Percentiles rank a stretch among this genome's conserved stretches.
Conservation (phyloP, 306 rosid species). For the Prunus padus region DNA sequence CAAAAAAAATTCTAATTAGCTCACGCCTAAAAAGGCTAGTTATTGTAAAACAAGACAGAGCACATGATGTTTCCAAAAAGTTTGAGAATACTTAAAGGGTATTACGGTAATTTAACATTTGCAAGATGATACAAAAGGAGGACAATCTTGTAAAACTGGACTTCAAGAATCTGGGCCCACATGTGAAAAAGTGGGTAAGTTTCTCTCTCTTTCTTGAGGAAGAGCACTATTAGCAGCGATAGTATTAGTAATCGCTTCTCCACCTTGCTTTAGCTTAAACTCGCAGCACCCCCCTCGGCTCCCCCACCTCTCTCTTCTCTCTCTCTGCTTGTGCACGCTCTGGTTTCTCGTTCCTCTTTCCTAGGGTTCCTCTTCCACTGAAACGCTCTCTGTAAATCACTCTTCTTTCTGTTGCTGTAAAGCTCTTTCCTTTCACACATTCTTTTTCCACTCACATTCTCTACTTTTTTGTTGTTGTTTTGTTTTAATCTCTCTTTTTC, state of each 20-base stretch:
- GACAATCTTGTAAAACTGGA: background rate
- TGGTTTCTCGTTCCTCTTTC: conserved; percentile 16
- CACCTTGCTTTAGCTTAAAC: conserved; percentile 36
- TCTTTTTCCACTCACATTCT: background rate
- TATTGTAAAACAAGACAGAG: too few species aligned
- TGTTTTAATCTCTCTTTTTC: background rate
- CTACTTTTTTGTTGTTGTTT: background rate
- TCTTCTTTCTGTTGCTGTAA: background rate
- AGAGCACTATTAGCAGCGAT: background rate
- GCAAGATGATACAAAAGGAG: background rate
- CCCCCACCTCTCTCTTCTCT: background rate
- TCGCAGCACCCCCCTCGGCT: conserved; percentile 23
- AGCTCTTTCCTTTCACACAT: background rate
- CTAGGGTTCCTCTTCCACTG: conserved; percentile 5
- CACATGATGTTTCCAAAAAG: background rate
- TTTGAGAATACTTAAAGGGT: background rate
- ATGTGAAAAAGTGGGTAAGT: background rate
- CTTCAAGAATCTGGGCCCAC: conserved; percentile 29
- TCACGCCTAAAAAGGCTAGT: too few species aligned
- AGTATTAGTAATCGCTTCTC: background rate
- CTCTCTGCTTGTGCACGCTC: background rate
- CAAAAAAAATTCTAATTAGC: too few species aligned
- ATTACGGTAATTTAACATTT: background rate
- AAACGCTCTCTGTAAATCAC: background rate
- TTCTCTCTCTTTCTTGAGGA: background rate